Conservation (phyloP, 495 filamentous ascomycete species). For the Pyrenula aspistea region DNA sequence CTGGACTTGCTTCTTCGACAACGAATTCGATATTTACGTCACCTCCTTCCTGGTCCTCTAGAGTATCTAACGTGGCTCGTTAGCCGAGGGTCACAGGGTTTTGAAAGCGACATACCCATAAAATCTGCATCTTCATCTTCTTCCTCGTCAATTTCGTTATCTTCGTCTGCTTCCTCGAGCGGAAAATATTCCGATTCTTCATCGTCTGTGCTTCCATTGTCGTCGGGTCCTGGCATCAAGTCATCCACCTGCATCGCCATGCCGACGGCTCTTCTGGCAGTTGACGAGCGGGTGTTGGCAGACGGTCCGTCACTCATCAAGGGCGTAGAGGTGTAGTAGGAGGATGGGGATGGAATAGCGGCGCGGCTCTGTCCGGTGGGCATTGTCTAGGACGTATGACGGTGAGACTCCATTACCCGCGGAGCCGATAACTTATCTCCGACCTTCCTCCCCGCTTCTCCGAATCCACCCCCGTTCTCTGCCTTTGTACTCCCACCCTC, state of each 20-base stretch:
- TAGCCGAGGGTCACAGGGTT: constrained; percentile 6
- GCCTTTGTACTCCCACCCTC: too few species aligned
- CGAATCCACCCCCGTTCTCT: too few species aligned
- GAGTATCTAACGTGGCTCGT: constrained; percentile 11
- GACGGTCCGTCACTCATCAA: background rate
- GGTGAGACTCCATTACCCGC: too few species aligned
- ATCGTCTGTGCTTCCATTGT: background rate
- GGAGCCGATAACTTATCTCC: too few species aligned
- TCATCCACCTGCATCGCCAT: background rate
- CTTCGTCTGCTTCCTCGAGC: constrained; percentile 23
- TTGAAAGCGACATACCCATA: constrained; percentile 2
- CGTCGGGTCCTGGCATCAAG: background rate
- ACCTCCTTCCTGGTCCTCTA: constrained; percentile 15
- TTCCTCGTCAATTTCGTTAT: constrained; percentile 28
- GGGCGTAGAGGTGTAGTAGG: too few species aligned
- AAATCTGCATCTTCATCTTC: constrained; percentile 17
- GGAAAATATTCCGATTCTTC: background rate
- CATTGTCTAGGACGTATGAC: too few species aligned
- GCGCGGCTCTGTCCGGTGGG: too few species aligned
- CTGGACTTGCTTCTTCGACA: background rate
- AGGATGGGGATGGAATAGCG: too few species aligned
- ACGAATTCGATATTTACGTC: constrained; percentile 15
- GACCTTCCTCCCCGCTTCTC: too few species aligned
- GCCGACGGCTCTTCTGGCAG: background rate
- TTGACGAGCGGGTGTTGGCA: background rate